phyloP scores from a whole-genome alignment of 768 basidiomycete species.

The Zangia roseola region DNA sequence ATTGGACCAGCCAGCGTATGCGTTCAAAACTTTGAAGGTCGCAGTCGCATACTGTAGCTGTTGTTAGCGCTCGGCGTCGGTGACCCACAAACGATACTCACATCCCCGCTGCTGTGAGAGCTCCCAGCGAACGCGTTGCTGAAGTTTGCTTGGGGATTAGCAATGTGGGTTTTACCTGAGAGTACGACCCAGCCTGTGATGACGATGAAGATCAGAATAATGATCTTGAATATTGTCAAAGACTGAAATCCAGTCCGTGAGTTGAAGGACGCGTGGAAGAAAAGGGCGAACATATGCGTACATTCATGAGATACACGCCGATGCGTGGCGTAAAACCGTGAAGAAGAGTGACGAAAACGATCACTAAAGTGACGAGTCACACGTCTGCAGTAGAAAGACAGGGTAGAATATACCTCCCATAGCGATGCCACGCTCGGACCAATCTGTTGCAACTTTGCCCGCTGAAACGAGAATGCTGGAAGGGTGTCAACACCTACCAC shows the following conservation, averaged over 20 bases:
- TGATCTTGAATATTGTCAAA: constrained; percentile 53
- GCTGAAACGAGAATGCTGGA: constrained; percentile 50
- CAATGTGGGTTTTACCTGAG: constrained; percentile 51
- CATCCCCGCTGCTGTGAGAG: constrained; percentile 50
- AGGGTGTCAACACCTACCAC: not conserved
- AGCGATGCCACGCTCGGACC: constrained; percentile 59
- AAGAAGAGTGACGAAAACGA: constrained; percentile 45
- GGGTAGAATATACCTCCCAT: constrained; percentile 42
- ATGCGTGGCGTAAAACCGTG: constrained; percentile 50
- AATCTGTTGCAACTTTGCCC: constrained; percentile 38
- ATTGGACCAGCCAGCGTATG: constrained; percentile 53
- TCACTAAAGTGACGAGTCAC: constrained; percentile 34
- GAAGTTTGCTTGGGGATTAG: constrained; percentile 59
- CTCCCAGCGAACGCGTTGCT: constrained; percentile 57
- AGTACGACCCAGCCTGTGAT: constrained; percentile 62
- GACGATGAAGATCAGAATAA: constrained; percentile 52
- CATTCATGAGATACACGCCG: constrained; percentile 54
- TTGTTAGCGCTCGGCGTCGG: not conserved
- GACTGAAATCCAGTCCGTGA: constrained; percentile 23
- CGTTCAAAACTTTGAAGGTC: constrained; percentile 54
- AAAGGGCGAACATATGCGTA: constrained; percentile 15
- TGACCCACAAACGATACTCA: constrained; percentile 9
- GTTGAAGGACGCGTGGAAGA: constrained; percentile 10
- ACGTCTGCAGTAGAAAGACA: not conserved
- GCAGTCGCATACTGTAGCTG: constrained; percentile 54